Evolutionary conservation across 805 yeast genomes (phyloP), one percentile per base, ranked within the genome.

Genomic region (Ogataea henricii): DNA sequence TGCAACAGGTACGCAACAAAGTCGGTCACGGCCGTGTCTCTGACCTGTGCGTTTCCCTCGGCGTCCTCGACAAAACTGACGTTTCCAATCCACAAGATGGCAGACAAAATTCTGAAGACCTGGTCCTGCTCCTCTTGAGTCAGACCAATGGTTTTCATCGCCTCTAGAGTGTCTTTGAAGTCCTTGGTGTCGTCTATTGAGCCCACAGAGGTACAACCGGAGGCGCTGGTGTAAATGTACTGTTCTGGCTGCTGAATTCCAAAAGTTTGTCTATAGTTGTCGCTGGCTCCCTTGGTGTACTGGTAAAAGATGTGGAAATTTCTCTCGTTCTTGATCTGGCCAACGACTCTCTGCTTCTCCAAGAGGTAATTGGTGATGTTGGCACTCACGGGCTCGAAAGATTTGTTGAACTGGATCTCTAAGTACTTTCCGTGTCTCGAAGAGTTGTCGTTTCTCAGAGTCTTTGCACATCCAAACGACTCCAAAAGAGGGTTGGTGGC

Each of bases 301-400:
- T 94, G 99, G 65, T 94, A 94, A 65, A 94, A 94, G 48, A 94
- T 94, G 66, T 94, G 99, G 74, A 94, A 94, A 65, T 94, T 94
- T 67, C 99, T 81, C 73, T 94, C 99, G 58, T 87, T 83, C 54
- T 81, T 76, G 56, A 90, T 88, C 68, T 94, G 99, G 27, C 92
- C 84, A n/a, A 94, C 99, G 26, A 94, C 97, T 68, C 99, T 80
- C 69, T 89, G 96, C 65, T 94, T 94, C 64, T 94, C 99, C 54
- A 94, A 74, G 53, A 94, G 70, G 65, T 94, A 94, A 68, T 94
- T 94, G 47, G 98, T 94, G 65, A 94, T 94, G 65, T 90, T 92
- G 40, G 97, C 99, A 36, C 96, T 89, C 35, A 89, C 85, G 3
- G 99, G 99, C 65, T 88, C 96, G 60, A 82, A 87, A 58, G 78